These are phyloP conservation scores for Ganoderma lingzhi DNA, from an alignment of 1,284 basidiomycete genomes.

Conservation along the genomic window DNA sequence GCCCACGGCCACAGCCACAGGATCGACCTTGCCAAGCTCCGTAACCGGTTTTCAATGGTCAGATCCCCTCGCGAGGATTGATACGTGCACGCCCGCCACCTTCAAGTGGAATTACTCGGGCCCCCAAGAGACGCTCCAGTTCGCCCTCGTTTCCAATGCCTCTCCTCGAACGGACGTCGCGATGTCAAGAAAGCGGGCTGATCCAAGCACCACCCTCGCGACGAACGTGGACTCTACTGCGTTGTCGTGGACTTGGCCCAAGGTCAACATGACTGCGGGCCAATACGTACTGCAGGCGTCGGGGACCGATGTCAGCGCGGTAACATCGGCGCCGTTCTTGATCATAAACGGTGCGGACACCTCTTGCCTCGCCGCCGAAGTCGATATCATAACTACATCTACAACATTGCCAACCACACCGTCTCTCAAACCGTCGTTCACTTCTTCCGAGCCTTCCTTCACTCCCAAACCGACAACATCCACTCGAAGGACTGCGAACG, in stretches of 20 bases:
- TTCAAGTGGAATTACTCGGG: not conserved
- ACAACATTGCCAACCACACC: no score
- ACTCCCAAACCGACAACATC: constrained; percentile 14
- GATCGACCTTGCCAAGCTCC: not conserved
- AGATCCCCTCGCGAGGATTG: not conserved
- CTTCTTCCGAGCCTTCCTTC: constrained; percentile 17
- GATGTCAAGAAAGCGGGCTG: not conserved
- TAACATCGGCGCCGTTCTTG: constrained; percentile 40
- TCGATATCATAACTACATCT: no score
- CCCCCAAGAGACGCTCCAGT: not conserved
- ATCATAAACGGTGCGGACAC: constrained; percentile 31
- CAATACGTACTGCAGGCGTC: constrained; percentile 35
- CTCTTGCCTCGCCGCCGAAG: constrained; percentile 25
- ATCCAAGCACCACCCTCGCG: not conserved
- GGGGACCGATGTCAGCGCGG: not conserved
- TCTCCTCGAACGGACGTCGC: not conserved
- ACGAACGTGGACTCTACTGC: not conserved
- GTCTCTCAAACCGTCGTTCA: no score
- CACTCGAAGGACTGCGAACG: not conserved
- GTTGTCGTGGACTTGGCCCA: constrained; percentile 32
- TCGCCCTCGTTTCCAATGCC: not conserved
- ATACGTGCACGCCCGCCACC: not conserved
- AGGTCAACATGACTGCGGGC: constrained; percentile 38
- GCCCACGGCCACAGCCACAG: constrained; percentile 8
- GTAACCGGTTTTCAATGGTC: not conserved